phyloP scores from a whole-genome alignment of 1,284 basidiomycete genomes.

The Erythrobasidium hasegawianum region DNA sequence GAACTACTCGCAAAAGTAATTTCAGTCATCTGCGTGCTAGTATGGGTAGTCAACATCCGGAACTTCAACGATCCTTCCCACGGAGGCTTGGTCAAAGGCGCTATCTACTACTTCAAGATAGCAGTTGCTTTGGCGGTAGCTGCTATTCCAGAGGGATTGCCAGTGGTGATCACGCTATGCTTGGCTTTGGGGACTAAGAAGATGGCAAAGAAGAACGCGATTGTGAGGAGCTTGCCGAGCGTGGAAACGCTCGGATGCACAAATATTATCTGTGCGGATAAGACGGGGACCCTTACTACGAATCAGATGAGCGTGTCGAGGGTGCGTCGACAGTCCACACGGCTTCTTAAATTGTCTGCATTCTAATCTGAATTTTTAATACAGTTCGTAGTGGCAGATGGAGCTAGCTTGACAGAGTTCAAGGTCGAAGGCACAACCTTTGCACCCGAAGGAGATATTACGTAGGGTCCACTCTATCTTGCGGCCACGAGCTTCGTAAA shows the following conservation, averaged over 20 bases:
- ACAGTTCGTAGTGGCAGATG: slow-evolving; percentile 71
- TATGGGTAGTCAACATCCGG: slow-evolving; percentile 90
- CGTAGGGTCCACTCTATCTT: slow-evolving; percentile 39
- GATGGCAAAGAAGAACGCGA: slow-evolving; percentile 96
- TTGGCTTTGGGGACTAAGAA: slow-evolving; percentile 92
- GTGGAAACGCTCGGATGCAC: slow-evolving; percentile 95
- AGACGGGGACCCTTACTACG: slow-evolving; percentile 91
- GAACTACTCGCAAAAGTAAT: slow-evolving; percentile 95
- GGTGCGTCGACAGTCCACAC: too few relatives aligned
- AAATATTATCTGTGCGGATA: slow-evolving; percentile 95
- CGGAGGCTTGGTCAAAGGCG: slow-evolving; percentile 81
- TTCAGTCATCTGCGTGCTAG: slow-evolving; percentile 86
- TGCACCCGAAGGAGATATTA: slow-evolving; percentile 72
- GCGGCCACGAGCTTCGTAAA: neutral
- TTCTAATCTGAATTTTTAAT: too few relatives aligned
- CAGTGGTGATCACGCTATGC: slow-evolving; percentile 94
- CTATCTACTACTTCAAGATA: slow-evolving; percentile 96
- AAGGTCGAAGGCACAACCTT: slow-evolving; percentile 84
- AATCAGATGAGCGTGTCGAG: slow-evolving; percentile 93
- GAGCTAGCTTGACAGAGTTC: slow-evolving; percentile 62
- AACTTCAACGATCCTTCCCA: slow-evolving; percentile 91
- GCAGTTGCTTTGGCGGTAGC: slow-evolving; percentile 93
- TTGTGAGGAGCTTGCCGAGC: slow-evolving; percentile 89
- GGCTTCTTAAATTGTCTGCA: too few relatives aligned
- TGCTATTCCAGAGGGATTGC: slow-evolving; percentile 90